These are phyloP conservation scores for Ascochyta viciae-villosae DNA, from an alignment of 2,329 filamentous ascomycete genomes.

Conservation along the genomic window DNA sequence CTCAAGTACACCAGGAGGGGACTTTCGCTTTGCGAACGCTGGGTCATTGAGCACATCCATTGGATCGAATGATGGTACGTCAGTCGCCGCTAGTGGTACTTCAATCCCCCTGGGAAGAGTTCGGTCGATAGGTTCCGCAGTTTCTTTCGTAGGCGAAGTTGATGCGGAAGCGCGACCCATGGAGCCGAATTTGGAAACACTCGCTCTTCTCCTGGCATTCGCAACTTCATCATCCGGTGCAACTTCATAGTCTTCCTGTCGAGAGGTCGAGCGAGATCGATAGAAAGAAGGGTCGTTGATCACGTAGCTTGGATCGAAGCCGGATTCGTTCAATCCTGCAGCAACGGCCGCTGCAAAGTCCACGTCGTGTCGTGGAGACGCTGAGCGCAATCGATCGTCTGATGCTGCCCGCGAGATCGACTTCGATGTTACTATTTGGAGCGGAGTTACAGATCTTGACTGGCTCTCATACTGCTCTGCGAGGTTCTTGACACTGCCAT, in stretches of 20 bases:
- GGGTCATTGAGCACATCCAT: constrained; percentile 47
- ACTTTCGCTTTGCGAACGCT: constrained; percentile 44
- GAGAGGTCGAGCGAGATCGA: constrained; percentile 33
- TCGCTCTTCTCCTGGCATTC: constrained; percentile 38
- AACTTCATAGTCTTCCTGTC: constrained; percentile 35
- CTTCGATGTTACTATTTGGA: constrained; percentile 21
- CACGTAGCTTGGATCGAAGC: constrained; percentile 55
- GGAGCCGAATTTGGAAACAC: constrained; percentile 40
- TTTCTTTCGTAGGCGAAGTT: constrained; percentile 35
- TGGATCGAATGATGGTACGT: constrained; percentile 47
- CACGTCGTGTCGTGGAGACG: constrained; percentile 47
- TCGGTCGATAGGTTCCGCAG: constrained; percentile 21
- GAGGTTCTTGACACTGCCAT: constrained; percentile 33
- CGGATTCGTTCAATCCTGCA: constrained; percentile 55
- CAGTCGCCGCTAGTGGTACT: constrained; percentile 42
- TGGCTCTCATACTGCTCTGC: constrained; percentile 34
- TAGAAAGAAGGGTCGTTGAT: constrained; percentile 51
- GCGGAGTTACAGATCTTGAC: constrained; percentile 29
- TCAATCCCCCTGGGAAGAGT: constrained; percentile 44
- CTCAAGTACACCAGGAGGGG: constrained; percentile 43
- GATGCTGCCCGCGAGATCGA: constrained; percentile 26
- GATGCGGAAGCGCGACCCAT: constrained; percentile 41
- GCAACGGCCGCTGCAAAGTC: constrained; percentile 58
- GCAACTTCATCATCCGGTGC: constrained; percentile 43
- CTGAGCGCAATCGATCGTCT: constrained; percentile 22